phyloP scores from a whole-genome alignment of 495 filamentous ascomycete genomes.

The Penicillium samsonianum region DNA sequence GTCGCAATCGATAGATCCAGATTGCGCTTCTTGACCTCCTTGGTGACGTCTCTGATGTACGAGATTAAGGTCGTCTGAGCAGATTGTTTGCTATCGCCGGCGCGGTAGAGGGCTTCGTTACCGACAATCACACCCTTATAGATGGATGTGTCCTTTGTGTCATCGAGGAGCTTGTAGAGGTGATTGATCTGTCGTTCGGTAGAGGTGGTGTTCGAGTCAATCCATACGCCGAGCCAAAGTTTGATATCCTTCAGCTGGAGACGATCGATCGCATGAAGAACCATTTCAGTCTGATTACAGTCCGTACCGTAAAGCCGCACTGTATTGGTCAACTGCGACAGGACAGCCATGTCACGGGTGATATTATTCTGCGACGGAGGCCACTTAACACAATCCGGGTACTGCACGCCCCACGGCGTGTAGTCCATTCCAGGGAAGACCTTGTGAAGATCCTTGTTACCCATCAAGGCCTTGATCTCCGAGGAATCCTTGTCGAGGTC shows the following conservation, averaged over 20 bases:
- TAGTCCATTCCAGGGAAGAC: conserved; percentile 98
- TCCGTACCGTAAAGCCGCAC: conserved; percentile 94
- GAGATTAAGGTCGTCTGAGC: conserved; percentile 63
- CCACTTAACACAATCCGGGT: conserved; percentile 76
- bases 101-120: conserved; percentile 89
- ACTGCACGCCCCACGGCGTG: conserved; percentile 87
- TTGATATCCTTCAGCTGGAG: conserved; percentile 78
- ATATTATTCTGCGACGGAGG: conserved; percentile 91
- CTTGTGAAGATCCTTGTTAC: conserved; percentile 79
- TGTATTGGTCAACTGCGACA: conserved; percentile 87
- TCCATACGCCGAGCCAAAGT: conserved; percentile 95
- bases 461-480: conserved; percentile 81
- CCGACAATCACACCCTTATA: conserved; percentile 90
- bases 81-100: conserved; percentile 52
- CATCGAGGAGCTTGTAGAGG: conserved; percentile 77
- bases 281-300: conserved; percentile 97
- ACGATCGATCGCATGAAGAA: conserved; percentile 75
- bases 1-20: conserved; percentile 80
- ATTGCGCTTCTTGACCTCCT: conserved; percentile 65
- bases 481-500: conserved; percentile 71
- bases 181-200: conserved; percentile 77
- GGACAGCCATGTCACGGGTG: conserved; percentile 85
- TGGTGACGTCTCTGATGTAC: conserved; percentile 66
- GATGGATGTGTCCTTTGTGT: conserved; percentile 58
- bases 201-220: conserved; percentile 80